These are phyloP conservation scores for Arabidopsis suecica DNA, from an alignment of 345 rosid genomes.

Conservation along the genomic window DNA sequence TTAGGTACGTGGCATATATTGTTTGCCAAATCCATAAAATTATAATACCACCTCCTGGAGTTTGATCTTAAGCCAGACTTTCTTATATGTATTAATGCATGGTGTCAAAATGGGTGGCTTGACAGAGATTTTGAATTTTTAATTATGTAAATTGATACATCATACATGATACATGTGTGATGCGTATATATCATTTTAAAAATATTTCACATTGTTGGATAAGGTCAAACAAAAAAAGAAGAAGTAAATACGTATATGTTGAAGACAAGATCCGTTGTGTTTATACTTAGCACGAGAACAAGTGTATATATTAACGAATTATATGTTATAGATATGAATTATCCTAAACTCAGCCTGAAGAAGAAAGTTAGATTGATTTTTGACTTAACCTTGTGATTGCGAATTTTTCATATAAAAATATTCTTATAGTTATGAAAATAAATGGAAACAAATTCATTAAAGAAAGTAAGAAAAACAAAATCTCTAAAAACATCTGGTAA, in stretches of 20 bases:
- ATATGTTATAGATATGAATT: neutral
- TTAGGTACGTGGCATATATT: neutral
- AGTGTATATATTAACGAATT: neutral
- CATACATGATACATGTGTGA: neutral
- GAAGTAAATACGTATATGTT: neutral
- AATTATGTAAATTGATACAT: conserved; percentile 10
- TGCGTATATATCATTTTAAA: neutral
- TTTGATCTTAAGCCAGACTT: neutral
- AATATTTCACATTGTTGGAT: neutral
- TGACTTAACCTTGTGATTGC: neutral
- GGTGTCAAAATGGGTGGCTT: conserved; percentile 22
- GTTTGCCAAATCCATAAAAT: neutral
- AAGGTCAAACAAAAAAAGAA: conserved; percentile 30
- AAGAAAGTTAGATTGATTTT: neutral
- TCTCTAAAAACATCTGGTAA: no score
- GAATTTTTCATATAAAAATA: neutral
- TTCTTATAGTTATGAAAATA: no score
- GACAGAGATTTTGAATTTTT: conserved; percentile 11
- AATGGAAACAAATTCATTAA: no score
- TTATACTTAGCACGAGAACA: neutral
- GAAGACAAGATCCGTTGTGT: neutral
- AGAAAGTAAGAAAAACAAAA: no score
- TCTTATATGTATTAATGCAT: neutral
- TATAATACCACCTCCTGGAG: neutral
- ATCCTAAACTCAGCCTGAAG: neutral